These are phyloP conservation scores for Neonectria punicea DNA, from an alignment of 2,329 filamentous ascomycete genomes.

Conservation along the genomic window DNA sequence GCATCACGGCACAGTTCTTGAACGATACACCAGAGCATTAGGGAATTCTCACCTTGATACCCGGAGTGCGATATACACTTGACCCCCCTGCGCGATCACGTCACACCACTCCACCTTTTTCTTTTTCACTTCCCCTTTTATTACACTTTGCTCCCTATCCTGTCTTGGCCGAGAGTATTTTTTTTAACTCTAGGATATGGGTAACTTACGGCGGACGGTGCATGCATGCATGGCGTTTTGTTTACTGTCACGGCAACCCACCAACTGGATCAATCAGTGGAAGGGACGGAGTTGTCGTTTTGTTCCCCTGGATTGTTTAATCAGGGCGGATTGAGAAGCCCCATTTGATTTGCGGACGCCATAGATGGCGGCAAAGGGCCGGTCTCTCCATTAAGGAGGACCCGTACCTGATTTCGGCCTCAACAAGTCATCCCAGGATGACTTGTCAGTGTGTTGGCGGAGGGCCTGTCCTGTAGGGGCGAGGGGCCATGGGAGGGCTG, in stretches of 20 bases:
- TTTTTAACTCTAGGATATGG: slow-evolving; percentile 31
- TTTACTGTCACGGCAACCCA: slow-evolving; percentile 35
- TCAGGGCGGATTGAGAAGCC: neutral
- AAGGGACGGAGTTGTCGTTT: slow-evolving; percentile 6
- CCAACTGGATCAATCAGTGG: slow-evolving; percentile 24
- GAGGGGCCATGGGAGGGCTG: slow-evolving; percentile 2
- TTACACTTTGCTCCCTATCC: slow-evolving; percentile 29
- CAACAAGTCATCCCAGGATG: neutral
- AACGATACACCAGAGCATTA: slow-evolving; percentile 50
- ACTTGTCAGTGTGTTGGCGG: slow-evolving; percentile 4
- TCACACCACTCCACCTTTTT: slow-evolving; percentile 52
- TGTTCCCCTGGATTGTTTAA: slow-evolving; percentile 4
- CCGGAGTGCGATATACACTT: slow-evolving; percentile 52
- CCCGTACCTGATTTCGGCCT: slow-evolving; percentile 3
- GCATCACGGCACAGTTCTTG: slow-evolving; percentile 47
- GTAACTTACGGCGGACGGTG: slow-evolving; percentile 27
- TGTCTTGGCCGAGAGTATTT: slow-evolving; percentile 29
- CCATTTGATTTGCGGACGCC: neutral
- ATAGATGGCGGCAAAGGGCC: slow-evolving; percentile 7
- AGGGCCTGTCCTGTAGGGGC: neutral
- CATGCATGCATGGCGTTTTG: slow-evolving; percentile 47
- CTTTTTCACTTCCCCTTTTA: slow-evolving; percentile 30
- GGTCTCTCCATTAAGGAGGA: slow-evolving; percentile 27
- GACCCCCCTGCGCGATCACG: slow-evolving; percentile 45
- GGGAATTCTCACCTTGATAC: slow-evolving; percentile 52